These are phyloP conservation scores for Furculomyces boomerangus DNA, from an alignment of 371 early-diverging fungal genomes.

Conservation along the genomic window DNA sequence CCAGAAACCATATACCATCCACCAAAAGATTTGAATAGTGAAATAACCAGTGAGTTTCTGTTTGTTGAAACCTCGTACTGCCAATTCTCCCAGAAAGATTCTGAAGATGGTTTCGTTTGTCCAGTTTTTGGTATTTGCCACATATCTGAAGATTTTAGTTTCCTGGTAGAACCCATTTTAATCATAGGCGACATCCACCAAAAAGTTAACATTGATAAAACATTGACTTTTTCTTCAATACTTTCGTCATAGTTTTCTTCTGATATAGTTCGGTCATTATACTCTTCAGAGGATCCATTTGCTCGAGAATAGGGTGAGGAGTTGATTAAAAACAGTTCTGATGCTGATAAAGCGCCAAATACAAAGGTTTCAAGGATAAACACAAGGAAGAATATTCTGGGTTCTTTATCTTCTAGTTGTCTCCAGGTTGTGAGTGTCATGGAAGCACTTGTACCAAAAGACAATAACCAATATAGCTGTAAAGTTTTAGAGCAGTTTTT, in stretches of 20 bases:
- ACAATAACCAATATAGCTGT: not conserved
- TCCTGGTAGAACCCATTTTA: conserved; percentile 55
- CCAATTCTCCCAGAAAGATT: conserved; percentile 47
- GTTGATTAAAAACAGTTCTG: not conserved
- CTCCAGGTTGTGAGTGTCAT: not conserved
- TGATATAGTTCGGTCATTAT: not conserved
- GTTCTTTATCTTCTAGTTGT: not conserved
- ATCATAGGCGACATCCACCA: conserved; percentile 83
- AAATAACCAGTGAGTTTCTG: conserved; percentile 45
- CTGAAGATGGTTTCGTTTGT: conserved; percentile 37
- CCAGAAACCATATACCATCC: conserved; percentile 28
- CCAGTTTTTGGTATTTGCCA: conserved; percentile 45
- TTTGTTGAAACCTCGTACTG: conserved; percentile 22
- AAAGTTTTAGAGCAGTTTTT: not conserved
- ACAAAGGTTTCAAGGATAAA: not conserved
- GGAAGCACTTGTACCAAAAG: not conserved
- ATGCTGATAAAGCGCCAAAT: not conserved
- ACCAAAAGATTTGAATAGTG: conserved; percentile 38
- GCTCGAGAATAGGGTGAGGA: not conserved
- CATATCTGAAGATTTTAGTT: conserved; percentile 56
- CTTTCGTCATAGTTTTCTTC: not conserved
- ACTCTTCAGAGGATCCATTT: not conserved
- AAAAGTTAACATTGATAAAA: conserved; percentile 70
- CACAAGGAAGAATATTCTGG: not conserved
- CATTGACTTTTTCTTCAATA: conserved; percentile 61